Percentiles rank a stretch among this genome's conserved stretches.
Conservation (phyloP, 768 basidiomycete species). For the Terana coerulea region DNA sequence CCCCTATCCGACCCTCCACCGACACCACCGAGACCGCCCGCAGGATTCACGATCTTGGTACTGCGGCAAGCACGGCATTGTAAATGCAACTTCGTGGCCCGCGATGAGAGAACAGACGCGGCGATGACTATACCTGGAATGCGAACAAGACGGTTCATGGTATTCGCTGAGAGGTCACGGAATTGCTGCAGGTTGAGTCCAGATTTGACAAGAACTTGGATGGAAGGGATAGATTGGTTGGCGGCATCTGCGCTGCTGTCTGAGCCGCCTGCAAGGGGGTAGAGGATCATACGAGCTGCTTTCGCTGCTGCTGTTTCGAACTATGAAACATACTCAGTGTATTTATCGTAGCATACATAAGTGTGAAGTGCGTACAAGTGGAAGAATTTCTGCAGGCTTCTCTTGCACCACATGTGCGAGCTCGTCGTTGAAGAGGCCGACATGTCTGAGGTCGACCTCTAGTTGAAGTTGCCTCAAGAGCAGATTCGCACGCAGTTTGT, state of each 20-base stretch:
- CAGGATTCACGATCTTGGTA: constrained; percentile 72
- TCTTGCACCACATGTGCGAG: constrained; percentile 90
- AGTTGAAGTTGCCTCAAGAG: constrained; percentile 77
- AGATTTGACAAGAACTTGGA: constrained; percentile 88
- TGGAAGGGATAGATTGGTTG: constrained; percentile 51
- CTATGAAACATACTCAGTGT: constrained; percentile 35
- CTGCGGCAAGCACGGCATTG: constrained; percentile 91
- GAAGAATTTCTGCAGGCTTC: constrained; percentile 82
- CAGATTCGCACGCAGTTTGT: constrained; percentile 85
- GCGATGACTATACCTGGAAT: constrained; percentile 98
- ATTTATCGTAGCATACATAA: background rate
- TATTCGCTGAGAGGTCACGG: constrained; percentile 89
- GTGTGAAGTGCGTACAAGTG: constrained; percentile 53
- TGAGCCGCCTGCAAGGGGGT: constrained; percentile 63
- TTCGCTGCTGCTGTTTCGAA: constrained; percentile 90
- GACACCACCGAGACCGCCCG: constrained; percentile 79
- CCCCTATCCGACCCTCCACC: constrained; percentile 83
- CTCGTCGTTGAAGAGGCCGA: constrained; percentile 83
- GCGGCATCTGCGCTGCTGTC: constrained; percentile 44
- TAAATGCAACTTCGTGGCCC: constrained; percentile 87
- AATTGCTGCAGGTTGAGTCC: constrained; percentile 92
- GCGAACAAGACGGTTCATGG: constrained; percentile 93
- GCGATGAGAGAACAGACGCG: constrained; percentile 87
- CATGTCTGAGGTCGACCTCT: constrained; percentile 50
- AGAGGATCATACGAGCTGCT: constrained; percentile 79